A percentile compares a stretch with the other conserved stretches of the same genome.
phyloP scores from a whole-genome alignment of 768 basidiomycete species.

The Trametes villosa region DNA sequence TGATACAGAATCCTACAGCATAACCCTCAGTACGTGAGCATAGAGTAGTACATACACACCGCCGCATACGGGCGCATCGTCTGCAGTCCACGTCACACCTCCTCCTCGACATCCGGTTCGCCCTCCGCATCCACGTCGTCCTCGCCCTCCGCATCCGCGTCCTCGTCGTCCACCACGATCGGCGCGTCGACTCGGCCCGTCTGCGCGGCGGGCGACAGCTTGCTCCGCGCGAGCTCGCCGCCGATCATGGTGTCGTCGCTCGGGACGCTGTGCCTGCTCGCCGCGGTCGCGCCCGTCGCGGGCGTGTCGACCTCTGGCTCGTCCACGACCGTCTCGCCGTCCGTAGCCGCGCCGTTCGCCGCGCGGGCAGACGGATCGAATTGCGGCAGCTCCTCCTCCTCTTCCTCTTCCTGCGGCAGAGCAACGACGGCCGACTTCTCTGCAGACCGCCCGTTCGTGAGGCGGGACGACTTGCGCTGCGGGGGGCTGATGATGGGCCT shows the following conservation, averaged over 20 bases:
- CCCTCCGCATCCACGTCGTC: slow-evolving; percentile 37
- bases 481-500: not conserved
- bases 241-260: slow-evolving; percentile 61
- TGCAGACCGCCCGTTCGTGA: slow-evolving; percentile 11
- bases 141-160: slow-evolving; percentile 37
- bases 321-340: slow-evolving; percentile 2
- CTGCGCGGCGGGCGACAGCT: slow-evolving; percentile 18
- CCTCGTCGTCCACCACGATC: slow-evolving; percentile 26
- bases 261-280: slow-evolving; percentile 58
- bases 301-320: slow-evolving; percentile 51
- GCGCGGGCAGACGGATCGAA: not conserved
- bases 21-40: slow-evolving; percentile 17
- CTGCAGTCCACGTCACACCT: slow-evolving; percentile 12
- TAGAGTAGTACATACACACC: slow-evolving; percentile 22
- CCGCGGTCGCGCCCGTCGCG: slow-evolving; percentile 41
- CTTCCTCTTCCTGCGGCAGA: slow-evolving; percentile 16
- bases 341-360: slow-evolving; percentile 8
- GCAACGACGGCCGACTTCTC: not conserved
- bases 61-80: not conserved
- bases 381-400: slow-evolving; percentile 17
- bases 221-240: slow-evolving; percentile 35
- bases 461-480: slow-evolving; percentile 12
- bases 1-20: slow-evolving; percentile 22
- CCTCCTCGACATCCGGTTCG: slow-evolving; percentile 33
- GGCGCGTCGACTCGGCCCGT: not conserved